phyloP scores from a whole-genome alignment of 1,284 basidiomycete species.

The Leccinum fuscescens region DNA sequence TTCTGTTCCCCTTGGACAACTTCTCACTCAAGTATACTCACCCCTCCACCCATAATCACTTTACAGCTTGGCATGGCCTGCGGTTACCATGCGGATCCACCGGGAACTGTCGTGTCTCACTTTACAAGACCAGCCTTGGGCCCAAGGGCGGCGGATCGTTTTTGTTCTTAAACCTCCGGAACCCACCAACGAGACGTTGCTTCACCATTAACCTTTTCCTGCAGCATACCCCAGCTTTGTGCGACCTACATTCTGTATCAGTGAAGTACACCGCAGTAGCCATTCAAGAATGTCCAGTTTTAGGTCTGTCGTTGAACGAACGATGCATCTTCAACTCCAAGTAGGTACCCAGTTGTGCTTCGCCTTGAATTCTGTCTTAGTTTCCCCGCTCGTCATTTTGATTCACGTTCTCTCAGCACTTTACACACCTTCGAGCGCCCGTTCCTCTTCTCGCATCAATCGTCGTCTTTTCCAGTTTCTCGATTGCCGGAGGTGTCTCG shows the following conservation, averaged over 20 bases:
- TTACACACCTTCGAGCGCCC: conserved; percentile 8
- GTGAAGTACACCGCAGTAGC: neutral
- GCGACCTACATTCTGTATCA: neutral
- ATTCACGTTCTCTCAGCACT: conserved; percentile 1
- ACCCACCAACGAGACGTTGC: neutral
- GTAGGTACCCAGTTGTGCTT: conserved; percentile 6
- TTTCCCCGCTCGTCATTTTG: neutral
- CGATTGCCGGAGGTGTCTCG: conserved; percentile 2
- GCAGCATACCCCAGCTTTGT: neutral
- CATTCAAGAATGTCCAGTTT: conserved; percentile 11
- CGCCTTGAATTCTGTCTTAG: neutral
- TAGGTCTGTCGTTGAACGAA: conserved; percentile 11
- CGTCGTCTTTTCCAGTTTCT: conserved; percentile 10
- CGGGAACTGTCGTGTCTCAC: neutral
- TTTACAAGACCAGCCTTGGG: neutral
- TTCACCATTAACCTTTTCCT: neutral
- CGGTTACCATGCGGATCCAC: conserved; percentile 1
- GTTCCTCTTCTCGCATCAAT: conserved; percentile 9
- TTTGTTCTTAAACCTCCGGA: conserved; percentile 1
- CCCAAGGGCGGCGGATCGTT: neutral
- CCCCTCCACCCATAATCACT: neutral
- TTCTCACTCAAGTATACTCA: neutral
- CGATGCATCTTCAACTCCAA: conserved; percentile 10
- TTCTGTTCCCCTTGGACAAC: neutral
- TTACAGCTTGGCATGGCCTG: conserved; percentile 1